These are phyloP conservation scores for Scorias spongiosa DNA, from an alignment of 2,329 filamentous ascomycete genomes.

Conservation along the genomic window DNA sequence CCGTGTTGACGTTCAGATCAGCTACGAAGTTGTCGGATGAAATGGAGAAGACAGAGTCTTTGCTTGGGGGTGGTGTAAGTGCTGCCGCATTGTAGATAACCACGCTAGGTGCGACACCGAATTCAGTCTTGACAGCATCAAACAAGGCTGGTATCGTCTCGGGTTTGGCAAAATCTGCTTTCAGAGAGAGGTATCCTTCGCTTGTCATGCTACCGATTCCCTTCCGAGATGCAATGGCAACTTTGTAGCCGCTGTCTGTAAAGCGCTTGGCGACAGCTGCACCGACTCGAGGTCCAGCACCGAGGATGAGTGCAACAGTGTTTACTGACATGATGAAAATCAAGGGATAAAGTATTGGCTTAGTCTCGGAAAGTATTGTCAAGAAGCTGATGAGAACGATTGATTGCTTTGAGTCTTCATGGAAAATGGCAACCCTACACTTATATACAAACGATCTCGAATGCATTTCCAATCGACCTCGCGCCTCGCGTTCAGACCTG, in stretches of 20 bases:
- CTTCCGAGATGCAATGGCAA: conserved; percentile 26
- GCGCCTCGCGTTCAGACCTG: too few relatives aligned
- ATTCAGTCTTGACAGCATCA: conserved; percentile 20
- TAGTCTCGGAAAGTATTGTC: too few relatives aligned
- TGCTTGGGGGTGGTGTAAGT: background rate
- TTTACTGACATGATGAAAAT: background rate
- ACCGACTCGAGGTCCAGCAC: conserved; percentile 29
- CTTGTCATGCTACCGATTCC: conserved; percentile 21
- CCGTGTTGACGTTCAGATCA: conserved; percentile 24
- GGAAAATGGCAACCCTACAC: too few relatives aligned
- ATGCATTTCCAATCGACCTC: too few relatives aligned
- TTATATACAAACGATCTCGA: too few relatives aligned
- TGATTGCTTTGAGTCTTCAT: too few relatives aligned
- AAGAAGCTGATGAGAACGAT: too few relatives aligned
- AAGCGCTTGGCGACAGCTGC: conserved; percentile 23
- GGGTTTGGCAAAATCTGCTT: background rate
- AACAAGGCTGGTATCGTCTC: conserved; percentile 17
- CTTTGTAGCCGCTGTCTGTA: conserved; percentile 27
- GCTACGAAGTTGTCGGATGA: conserved; percentile 16
- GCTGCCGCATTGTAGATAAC: conserved; percentile 26
- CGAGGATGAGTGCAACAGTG: conserved; percentile 26
- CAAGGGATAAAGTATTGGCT: background rate
- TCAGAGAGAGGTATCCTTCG: background rate
- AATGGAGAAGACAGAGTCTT: conserved; percentile 15
- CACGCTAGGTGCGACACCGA: conserved; percentile 27